Percentiles rank a stretch among this genome's conserved stretches.
Conservation (phyloP, 1,284 basidiomycete species). For the Acaromyces ingoldii region DNA sequence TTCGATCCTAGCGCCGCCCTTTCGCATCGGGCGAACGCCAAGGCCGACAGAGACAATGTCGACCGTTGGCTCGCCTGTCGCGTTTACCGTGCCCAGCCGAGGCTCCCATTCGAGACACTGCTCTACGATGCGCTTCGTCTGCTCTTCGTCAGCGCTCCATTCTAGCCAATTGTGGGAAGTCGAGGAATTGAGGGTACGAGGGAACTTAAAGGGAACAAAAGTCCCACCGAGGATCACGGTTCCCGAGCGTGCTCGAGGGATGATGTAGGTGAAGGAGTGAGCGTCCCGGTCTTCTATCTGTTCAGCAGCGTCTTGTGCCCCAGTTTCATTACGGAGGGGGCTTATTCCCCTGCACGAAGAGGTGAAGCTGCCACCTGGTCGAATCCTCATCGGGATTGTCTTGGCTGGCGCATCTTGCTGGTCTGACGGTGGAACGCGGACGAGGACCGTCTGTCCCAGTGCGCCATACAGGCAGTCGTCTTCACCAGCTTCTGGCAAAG, state of each 20-base stretch:
- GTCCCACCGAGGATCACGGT: not conserved
- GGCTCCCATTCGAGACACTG: not conserved
- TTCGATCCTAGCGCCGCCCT: not conserved
- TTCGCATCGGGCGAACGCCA: not conserved
- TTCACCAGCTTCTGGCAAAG: no score
- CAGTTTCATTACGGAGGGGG: rapidly evolving
- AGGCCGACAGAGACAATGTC: not conserved
- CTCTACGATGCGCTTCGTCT: not conserved
- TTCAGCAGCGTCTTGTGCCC: not conserved
- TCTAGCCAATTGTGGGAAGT: no score
- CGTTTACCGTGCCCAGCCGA: not conserved
- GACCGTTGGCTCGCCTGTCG: not conserved
- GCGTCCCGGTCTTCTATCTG: no score
- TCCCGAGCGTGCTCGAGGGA: not conserved
- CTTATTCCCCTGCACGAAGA: no score
- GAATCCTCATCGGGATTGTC: no score
- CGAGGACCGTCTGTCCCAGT: no score
- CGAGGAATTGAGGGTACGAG: no score
- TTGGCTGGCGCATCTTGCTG: no score
- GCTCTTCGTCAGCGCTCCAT: not conserved
- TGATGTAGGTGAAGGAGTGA: slow-evolving; percentile 1
- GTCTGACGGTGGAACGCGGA: no score
- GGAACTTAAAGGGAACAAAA: not conserved
- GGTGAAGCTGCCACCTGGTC: no score
- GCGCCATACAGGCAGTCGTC: no score